Conservation (phyloP, 23 red algal species). For the Gracilaria domingensis region DNA sequence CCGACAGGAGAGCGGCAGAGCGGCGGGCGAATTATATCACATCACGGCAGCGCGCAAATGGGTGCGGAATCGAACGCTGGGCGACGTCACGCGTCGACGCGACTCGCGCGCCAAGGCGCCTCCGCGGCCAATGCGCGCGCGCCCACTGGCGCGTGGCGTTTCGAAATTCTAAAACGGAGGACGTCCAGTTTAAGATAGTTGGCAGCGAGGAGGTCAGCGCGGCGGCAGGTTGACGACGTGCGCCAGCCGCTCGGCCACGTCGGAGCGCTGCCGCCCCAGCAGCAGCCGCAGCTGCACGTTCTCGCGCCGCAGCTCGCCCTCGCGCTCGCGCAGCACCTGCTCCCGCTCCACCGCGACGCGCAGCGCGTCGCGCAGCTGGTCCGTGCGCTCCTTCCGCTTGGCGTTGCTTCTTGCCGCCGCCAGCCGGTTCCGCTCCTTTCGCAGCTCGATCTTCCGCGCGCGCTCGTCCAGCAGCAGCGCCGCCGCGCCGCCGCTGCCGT, state of each 20-base stretch:
- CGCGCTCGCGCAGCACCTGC: conserved; percentile 17
- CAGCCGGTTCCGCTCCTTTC: conserved; percentile 46
- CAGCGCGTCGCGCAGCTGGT: conserved; percentile 33
- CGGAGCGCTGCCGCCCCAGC: background rate
- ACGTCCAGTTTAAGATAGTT: background rate
- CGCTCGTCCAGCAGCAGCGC: conserved; percentile 24
- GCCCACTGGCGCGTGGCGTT: background rate
- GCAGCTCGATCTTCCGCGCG: conserved; percentile 41
- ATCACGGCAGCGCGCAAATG: background rate
- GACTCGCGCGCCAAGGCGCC: background rate
- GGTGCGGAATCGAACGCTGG: background rate
- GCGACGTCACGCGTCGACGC: background rate
- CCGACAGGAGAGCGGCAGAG: too few species aligned
- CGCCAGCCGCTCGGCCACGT: conserved; percentile 27
- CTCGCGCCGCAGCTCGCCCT: conserved; percentile 46
- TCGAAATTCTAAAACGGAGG: too few species aligned
- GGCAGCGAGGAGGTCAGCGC: background rate
- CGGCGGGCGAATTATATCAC: background rate
- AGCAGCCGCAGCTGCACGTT: conserved; percentile 45
- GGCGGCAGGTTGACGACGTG: background rate
- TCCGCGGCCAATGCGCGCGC: background rate
- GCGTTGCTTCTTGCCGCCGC: conserved; percentile 59
- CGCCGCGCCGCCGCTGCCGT: background rate
- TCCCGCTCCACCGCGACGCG: background rate
- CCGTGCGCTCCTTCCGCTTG: conserved; percentile 56